Evolutionary conservation across 306 rosid genomes (phyloP), one percentile per base, ranked within the genome.

Genomic region (Prunus salicina): DNA sequence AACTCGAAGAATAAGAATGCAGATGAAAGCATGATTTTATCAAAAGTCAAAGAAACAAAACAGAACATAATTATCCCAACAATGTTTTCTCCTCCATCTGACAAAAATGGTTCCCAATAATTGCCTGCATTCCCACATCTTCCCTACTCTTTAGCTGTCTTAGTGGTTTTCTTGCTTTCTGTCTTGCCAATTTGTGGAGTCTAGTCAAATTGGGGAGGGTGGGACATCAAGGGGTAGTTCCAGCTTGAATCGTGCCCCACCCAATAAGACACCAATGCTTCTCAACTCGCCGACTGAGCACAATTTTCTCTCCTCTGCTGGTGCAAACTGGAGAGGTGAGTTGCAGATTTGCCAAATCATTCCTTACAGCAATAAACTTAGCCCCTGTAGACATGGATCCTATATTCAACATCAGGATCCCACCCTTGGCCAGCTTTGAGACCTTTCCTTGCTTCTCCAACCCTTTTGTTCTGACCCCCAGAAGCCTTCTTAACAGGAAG

Each of bases 201-300:
- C 20, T 41, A 72, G 55, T 88, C 84, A 87, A 75, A 85, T 84
- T 67, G 92, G 90, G 82, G 89, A 86, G 30, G 93, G 76, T 38
- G 97, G 98, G 43, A 89, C 87, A 1, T 93, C 94, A 6, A 90
- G 91, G n/a, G 97, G 34, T 93, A 67, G 83, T 75, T 63, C 97
- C 97, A 0, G 98, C 98, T 89, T 94, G 97, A 84, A 93, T 93
- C 79, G 91, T 96, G 30, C 96, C 97, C 93, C 97, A 93, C 10
- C 97, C 97, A 6, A 93, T 90, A 47, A 90, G 96, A 78, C 97
- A 91, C 95, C 96, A 94, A 52, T 94, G 98, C 93, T 95, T 95
- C 89, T 95, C 98, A 2, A 95, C 98, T 61, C 96, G 85, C 30
- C 98, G 81, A 79, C 98, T 90, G 53, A 91, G 88, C 0, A 97